Conservation (phyloP, 1,139 yeast genomes). For the Chernovozyma sophiae-reginae region DNA sequence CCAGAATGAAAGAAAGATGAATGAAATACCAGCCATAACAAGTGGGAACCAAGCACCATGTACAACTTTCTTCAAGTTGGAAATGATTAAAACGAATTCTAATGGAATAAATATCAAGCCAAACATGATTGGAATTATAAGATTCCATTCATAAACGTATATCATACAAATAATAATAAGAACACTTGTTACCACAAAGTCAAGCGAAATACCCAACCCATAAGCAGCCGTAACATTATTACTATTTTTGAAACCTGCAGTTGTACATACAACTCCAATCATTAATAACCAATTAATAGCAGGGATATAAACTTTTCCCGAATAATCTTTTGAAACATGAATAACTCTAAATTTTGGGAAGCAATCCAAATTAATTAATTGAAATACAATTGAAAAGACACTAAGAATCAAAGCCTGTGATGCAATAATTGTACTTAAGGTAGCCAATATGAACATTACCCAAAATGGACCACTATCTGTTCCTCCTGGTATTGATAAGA, state of each 20-base stretch:
- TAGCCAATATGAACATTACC: constrained; percentile 51
- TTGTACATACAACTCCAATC: constrained; percentile 46
- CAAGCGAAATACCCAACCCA: constrained; percentile 55
- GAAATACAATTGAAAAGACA: constrained; percentile 49
- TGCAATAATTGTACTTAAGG: constrained; percentile 53
- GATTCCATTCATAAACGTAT: constrained; percentile 39
- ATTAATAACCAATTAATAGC: constrained; percentile 44
- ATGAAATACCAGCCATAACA: constrained; percentile 31
- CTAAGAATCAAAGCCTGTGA: constrained; percentile 57
- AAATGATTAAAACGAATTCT: constrained; percentile 41
- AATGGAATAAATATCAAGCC: constrained; percentile 41
- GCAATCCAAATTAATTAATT: constrained; percentile 50
- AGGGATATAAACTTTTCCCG: constrained; percentile 52
- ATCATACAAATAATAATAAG: constrained; percentile 43
- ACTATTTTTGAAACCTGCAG: constrained; percentile 50
- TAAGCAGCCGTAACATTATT: constrained; percentile 55
- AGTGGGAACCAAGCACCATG: constrained; percentile 62
- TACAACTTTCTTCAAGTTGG: constrained; percentile 47
- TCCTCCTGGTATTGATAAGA: constrained; percentile 49
- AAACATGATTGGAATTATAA: constrained; percentile 31
- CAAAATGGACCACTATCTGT: constrained; percentile 42
- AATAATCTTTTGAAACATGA: constrained; percentile 40
- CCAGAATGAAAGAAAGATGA: constrained; percentile 38
- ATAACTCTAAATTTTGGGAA: constrained; percentile 45
- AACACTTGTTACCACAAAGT: constrained; percentile 47